These are phyloP conservation scores for Pythium oligandrum DNA, from an alignment of 352 stramenopile species.

Conservation along the genomic window DNA sequence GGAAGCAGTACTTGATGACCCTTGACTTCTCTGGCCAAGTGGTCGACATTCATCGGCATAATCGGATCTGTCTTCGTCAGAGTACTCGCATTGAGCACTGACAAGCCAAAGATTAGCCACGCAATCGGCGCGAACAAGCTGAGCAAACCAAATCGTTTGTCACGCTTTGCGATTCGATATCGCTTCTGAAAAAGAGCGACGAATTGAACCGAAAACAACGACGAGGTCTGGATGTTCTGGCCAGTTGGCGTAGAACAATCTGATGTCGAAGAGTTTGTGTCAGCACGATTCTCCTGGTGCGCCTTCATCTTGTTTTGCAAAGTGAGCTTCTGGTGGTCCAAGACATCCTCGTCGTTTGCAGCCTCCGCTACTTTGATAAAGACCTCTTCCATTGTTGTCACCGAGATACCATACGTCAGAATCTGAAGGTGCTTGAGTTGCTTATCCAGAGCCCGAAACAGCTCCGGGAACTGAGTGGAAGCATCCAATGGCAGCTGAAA, in stretches of 20 bases:
- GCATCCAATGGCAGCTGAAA: conserved; percentile 60
- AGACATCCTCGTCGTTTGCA: conserved; percentile 10
- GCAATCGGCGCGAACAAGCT: conserved; percentile 52
- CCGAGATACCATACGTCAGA: conserved; percentile 90
- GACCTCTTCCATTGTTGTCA: conserved; percentile 97
- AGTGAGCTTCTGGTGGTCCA: conserved; percentile 23
- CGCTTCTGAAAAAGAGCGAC: conserved; percentile 51
- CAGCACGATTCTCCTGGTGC: neutral
- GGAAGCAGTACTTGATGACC: conserved; percentile 6
- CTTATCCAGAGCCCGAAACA: conserved; percentile 61
- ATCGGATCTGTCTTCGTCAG: conserved; percentile 38
- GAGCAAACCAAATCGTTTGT: conserved; percentile 58
- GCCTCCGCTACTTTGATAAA: conserved; percentile 79
- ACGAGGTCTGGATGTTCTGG: neutral
- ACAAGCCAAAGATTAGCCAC: conserved; percentile 48
- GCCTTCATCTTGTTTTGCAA: conserved; percentile 17
- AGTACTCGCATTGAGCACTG: conserved; percentile 32
- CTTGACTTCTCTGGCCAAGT: conserved; percentile 2
- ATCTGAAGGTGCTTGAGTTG: conserved; percentile 31
- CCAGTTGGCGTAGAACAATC: neutral
- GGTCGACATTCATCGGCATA: conserved; percentile 21
- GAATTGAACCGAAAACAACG: conserved; percentile 25
- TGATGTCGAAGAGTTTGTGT: conserved; percentile 3
- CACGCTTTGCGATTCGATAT: conserved; percentile 50
- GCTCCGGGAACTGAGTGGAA: conserved; percentile 38